Evolutionary conservation across 2,329 filamentous ascomycete species (phyloP).

Genomic region (Diplodia seriata): DNA sequence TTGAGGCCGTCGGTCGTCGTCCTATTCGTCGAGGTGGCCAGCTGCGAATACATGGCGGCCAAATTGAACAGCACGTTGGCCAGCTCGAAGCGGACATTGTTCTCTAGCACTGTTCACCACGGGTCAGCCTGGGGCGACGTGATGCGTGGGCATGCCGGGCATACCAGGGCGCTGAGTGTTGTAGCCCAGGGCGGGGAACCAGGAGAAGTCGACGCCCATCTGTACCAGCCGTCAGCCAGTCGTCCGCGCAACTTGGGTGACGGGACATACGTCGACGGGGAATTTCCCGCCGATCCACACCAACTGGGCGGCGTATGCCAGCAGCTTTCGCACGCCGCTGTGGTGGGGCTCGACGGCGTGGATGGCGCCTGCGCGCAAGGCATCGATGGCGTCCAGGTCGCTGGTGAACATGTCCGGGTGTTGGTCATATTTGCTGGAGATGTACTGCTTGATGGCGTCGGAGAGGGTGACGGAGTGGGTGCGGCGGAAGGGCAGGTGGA

Average conservation of each 20-base stretch:
- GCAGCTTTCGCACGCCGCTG: conserved; percentile 86
- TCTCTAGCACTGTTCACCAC: conserved; percentile 59
- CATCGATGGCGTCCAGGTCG: conserved; percentile 86
- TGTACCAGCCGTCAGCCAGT: conserved; percentile 45
- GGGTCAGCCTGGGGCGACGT: conserved; percentile 10
- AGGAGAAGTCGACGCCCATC: conserved; percentile 94
- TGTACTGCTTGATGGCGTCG: conserved; percentile 88
- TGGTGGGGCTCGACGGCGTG: conserved; percentile 86
- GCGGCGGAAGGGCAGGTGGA: conserved; percentile 86
- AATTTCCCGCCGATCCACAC: conserved; percentile 96
- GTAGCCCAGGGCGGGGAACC: conserved; percentile 93
- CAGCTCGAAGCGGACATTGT: conserved; percentile 79
- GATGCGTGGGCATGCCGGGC: conserved; percentile 7
- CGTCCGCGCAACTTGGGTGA: background rate
- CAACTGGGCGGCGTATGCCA: conserved; percentile 89
- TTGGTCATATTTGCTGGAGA: conserved; percentile 97
- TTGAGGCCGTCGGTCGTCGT: conserved; percentile 83
- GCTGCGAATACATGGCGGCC: conserved; percentile 89
- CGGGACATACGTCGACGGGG: conserved; percentile 77
- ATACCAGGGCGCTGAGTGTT: conserved; percentile 73
- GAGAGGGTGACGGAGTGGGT: conserved; percentile 81
- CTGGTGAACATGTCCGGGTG: conserved; percentile 95
- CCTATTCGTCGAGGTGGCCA: conserved; percentile 81
- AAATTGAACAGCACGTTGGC: conserved; percentile 94
- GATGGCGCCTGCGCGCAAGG: conserved; percentile 82